phyloP scores from a whole-genome alignment of 2,329 filamentous ascomycete genomes.

The Elsinoe arachidis region DNA sequence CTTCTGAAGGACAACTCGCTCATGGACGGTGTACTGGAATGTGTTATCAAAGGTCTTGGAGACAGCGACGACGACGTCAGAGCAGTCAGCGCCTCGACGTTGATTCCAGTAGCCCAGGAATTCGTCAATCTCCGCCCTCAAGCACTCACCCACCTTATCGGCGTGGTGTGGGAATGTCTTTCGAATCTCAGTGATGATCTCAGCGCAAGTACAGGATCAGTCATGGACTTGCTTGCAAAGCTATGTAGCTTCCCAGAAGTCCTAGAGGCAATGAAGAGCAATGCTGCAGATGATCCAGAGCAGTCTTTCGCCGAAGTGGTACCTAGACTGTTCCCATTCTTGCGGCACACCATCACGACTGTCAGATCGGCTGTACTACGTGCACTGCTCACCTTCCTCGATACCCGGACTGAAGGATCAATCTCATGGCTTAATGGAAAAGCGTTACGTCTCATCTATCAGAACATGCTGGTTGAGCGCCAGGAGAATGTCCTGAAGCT shows the following conservation, averaged over 20 bases:
- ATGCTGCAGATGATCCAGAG: conserved; percentile 71
- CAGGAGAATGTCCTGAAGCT: conserved; percentile 73
- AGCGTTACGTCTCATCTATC: conserved; percentile 80
- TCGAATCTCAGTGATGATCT: conserved; percentile 95
- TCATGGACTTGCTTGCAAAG: conserved; percentile 96
- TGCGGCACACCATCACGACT: conserved; percentile 93
- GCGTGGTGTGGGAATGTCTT: conserved; percentile 94
- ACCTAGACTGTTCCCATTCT: conserved; percentile 87
- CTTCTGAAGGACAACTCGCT: conserved; percentile 74
- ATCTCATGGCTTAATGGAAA: conserved; percentile 89
- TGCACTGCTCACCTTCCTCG: conserved; percentile 84
- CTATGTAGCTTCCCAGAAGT: conserved; percentile 92
- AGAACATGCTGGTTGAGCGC: conserved; percentile 89
- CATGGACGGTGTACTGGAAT: conserved; percentile 84
- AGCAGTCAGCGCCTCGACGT: conserved; percentile 91
- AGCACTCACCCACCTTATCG: conserved; percentile 72
- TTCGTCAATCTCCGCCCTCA: conserved; percentile 77
- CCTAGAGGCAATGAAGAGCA: conserved; percentile 84
- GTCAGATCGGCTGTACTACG: conserved; percentile 89
- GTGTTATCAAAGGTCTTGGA: conserved; percentile 88
- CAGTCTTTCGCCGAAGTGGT: conserved; percentile 89
- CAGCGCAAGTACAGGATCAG: conserved; percentile 92
- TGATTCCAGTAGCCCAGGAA: conserved; percentile 92
- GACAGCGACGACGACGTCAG: conserved; percentile 93
- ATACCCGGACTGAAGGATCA: conserved; percentile 68